Evolutionary conservation across 2,329 filamentous ascomycete species (phyloP).

Genomic region (Rachicladosporium sp.): DNA sequence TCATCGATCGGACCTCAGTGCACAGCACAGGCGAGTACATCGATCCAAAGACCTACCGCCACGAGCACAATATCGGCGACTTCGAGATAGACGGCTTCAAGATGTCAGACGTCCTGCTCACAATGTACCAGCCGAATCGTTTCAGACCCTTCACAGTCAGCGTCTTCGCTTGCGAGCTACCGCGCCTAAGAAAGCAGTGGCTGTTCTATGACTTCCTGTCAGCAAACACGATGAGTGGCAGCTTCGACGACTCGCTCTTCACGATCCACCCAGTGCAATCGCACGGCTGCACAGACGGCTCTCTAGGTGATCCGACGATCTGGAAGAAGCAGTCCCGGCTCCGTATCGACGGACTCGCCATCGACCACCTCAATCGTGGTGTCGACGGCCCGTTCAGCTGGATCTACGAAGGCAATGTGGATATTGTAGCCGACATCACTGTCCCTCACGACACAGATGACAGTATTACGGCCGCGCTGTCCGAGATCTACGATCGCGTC

Average conservation of each 20-base stretch:
- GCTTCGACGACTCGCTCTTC: constrained; percentile 89
- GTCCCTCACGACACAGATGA: constrained; percentile 81
- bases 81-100: constrained; percentile 97
- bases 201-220: constrained; percentile 95
- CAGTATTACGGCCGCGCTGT: constrained; percentile 83
- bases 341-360: constrained; percentile 83
- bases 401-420: constrained; percentile 95
- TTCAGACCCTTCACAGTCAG: constrained; percentile 94
- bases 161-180: constrained; percentile 90
- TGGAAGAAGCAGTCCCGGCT: constrained; percentile 97
- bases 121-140: constrained; percentile 74
- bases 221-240: constrained; percentile 91
- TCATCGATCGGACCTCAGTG: constrained; percentile 80
- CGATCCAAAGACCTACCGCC: constrained; percentile 77
- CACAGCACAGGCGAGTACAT: constrained; percentile 50
- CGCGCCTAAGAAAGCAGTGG: constrained; percentile 88
- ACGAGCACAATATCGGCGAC: constrained; percentile 79
- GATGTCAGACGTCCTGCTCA: constrained; percentile 83
- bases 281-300: constrained; percentile 58
- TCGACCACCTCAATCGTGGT: constrained; percentile 89
- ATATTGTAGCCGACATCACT: constrained; percentile 92
- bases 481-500: constrained; percentile 92
- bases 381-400: constrained; percentile 94
- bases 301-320: constrained; percentile 53
- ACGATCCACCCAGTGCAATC: constrained; percentile 91